These are phyloP conservation scores for Adenanthera pavonina DNA, from an alignment of 306 rosid genomes.

Conservation along the genomic window DNA sequence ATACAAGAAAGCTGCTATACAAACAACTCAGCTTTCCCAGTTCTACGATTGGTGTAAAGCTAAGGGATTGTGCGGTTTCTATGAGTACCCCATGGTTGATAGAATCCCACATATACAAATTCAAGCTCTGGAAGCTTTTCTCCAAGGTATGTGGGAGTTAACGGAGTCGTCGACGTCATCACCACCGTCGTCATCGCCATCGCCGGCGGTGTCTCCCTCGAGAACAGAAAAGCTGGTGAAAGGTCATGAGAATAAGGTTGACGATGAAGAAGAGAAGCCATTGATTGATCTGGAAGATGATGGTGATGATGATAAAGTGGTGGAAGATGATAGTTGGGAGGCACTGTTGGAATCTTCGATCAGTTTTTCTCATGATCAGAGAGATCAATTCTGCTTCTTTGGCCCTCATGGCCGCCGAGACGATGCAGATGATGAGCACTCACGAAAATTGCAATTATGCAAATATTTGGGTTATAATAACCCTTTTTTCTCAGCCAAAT, in stretches of 20 bases:
- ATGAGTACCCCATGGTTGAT: slow-evolving; percentile 67
- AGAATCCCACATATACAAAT: slow-evolving; percentile 63
- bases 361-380: slow-evolving; percentile 30
- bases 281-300: slow-evolving; percentile 53
- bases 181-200: slow-evolving; percentile 13
- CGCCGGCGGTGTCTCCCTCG: slow-evolving; percentile 25
- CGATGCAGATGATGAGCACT: not conserved
- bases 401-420: not conserved
- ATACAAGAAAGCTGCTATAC: slow-evolving; percentile 69
- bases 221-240: not conserved
- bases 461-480: slow-evolving; percentile 32
- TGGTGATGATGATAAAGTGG: not conserved
- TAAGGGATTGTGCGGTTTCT: slow-evolving; percentile 55
- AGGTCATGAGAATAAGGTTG: slow-evolving; percentile 29
- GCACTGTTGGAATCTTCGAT: slow-evolving; percentile 68
- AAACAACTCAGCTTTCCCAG: slow-evolving; percentile 57
- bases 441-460: slow-evolving; percentile 32
- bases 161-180: slow-evolving; percentile 58
- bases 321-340: slow-evolving; percentile 55
- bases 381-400: slow-evolving; percentile 17
- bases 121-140: slow-evolving; percentile 55
- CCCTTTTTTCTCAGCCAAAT: slow-evolving; percentile 49
- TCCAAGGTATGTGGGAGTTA: slow-evolving; percentile 76
- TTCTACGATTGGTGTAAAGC: slow-evolving; percentile 69
- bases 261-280: slow-evolving; percentile 50